A percentile compares a stretch with the other conserved stretches of the same genome.
phyloP scores from a whole-genome alignment of 2,329 filamentous ascomycete species.

The Dryadomyces sulphureus region DNA sequence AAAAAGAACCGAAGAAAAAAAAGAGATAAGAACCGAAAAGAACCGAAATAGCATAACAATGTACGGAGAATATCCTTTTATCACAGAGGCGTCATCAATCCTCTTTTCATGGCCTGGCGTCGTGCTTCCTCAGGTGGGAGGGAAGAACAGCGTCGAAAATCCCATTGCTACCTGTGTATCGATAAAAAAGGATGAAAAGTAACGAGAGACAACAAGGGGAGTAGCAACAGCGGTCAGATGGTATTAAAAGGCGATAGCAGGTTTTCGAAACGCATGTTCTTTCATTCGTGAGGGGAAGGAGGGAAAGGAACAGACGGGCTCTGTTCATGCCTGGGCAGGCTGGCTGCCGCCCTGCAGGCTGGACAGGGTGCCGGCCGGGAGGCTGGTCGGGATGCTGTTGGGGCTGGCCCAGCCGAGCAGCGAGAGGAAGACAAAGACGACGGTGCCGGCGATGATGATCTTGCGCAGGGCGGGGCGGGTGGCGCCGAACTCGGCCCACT shows the following conservation, averaged over 20 bases:
- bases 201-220: not conserved
- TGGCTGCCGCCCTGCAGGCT: not conserved
- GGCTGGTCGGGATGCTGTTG: slow-evolving; percentile 1
- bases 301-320: no score
- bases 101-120: not conserved
- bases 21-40: not conserved
- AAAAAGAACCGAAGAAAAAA: not conserved
- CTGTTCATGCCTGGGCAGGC: slow-evolving; percentile 3
- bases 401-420: slow-evolving; percentile 36
- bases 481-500: slow-evolving; percentile 77
- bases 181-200: not conserved
- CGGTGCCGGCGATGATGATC: slow-evolving; percentile 51
- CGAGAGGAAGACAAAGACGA: slow-evolving; percentile 51
- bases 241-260: not conserved
- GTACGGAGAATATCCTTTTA: slow-evolving; percentile 5
- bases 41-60: slow-evolving; percentile 4
- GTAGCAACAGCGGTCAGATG: not conserved
- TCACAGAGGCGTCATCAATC: not conserved
- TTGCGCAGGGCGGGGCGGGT: slow-evolving; percentile 66
- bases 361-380: no score
- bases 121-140: slow-evolving; percentile 2
- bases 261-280: not conserved
- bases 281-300: not conserved
- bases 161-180: not conserved
- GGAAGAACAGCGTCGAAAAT: not conserved